Base-by-base conservation (phyloP, 2,329 filamentous ascomycete species). In the Myotisia sp. region DNA sequence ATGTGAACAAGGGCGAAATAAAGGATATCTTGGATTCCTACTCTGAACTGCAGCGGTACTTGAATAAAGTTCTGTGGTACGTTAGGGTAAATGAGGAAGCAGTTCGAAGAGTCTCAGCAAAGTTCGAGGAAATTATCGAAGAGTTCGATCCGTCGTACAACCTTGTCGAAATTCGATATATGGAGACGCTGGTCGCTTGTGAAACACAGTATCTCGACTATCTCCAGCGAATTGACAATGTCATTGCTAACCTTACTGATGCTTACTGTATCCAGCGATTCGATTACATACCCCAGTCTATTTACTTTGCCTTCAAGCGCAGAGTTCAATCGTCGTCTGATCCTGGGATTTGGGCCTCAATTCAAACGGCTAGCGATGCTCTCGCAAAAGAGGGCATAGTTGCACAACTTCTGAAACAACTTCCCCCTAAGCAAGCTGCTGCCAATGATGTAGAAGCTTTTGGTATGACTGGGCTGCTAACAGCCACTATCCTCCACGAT, bases 81-180 rank as follows among this genome's bases (percentile, higher is more conserved):
- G 37, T 33, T 22, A 38, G 36, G 9, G 38, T 48, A 22, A 49
- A 48, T 30, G 13, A 33, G 8, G 37, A 47, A 27, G 46, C 40
- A 9, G 36, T 45, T n/a, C n/a, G 29, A 6, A 42, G 38, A 26
- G 28, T 44, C 7, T 34, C 33, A 28, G 12, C 19, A 16, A 44
- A 39, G 26, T 13, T 36, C 21, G 26, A 31, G 9, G 21, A 22
- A 8, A 10, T 21, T 17, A 17, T 19, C 7, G 26, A n/a, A 9
- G 13, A 26, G 29, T 5, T 21, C 13, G 7, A n/a, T 9, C 18
- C 17, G 21, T 21, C 13, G 10, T 17, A n/a, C 14, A 8, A 8
- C 20, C 4, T 16, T 18, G 29, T n/a, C 10, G 23, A 14, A 21
- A 4, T 5, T 3, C 10, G 9, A n/a, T 14, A 18, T 9, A 10